phyloP scores from a whole-genome alignment of 169 alveolate genomes.

The Plasmodium malariae region DNA sequence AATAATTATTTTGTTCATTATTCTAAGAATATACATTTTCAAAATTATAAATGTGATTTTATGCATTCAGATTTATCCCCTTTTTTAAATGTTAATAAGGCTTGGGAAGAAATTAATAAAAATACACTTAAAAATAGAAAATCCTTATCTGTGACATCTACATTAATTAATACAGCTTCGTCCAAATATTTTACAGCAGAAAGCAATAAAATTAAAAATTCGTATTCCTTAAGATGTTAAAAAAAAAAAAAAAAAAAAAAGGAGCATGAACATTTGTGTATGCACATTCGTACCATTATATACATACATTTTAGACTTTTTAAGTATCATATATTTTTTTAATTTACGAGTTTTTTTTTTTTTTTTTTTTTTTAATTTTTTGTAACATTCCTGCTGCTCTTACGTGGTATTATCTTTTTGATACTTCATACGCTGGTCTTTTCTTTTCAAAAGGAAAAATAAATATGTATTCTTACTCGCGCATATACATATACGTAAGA shows the following conservation, averaged over 20 bases:
- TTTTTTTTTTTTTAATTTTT: background rate
- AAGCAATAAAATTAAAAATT: conserved; percentile 37
- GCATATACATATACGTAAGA: no score
- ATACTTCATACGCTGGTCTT: background rate
- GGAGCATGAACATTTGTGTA: background rate
- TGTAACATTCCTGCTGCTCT: background rate
- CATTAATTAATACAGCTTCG: conserved; percentile 45
- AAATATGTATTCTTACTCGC: no score
- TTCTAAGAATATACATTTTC: conserved; percentile 77
- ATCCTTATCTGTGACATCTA: conserved; percentile 34
- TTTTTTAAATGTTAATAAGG: conserved; percentile 81
- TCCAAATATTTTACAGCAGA: conserved; percentile 26
- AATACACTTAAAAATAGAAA: conserved; percentile 47
- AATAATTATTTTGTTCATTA: conserved; percentile 85
- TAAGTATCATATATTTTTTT: background rate
- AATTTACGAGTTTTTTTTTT: background rate
- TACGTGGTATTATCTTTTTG: background rate
- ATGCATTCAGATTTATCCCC: conserved; percentile 67
- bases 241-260: conserved; percentile 1
- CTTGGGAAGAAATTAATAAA: conserved; percentile 85
- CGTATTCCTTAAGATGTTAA: conserved; percentile 28
- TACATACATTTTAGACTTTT: background rate
- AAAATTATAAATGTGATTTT: conserved; percentile 42
- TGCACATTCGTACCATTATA: no score
- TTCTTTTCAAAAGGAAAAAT: no score